These are phyloP conservation scores for Fistulifera solaris DNA, from an alignment of 108 stramenopile species.

Conservation along the genomic window DNA sequence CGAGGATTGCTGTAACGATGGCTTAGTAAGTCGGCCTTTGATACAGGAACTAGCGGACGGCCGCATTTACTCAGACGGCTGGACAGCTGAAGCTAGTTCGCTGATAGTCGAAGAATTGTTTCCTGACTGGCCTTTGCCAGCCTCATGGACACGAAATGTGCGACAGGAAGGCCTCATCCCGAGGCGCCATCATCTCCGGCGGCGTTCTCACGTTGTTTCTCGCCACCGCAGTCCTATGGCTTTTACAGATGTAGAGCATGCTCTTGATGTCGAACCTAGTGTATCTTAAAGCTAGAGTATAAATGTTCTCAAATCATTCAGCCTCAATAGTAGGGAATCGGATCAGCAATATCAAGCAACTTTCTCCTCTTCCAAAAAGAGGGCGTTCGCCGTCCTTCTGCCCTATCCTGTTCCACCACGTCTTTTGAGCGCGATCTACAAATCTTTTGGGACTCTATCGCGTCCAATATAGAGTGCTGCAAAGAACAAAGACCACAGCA, in stretches of 20 bases:
- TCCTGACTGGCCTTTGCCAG: slow-evolving; percentile 40
- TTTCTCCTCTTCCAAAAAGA: no score
- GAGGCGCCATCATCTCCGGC: background rate
- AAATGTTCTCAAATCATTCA: no score
- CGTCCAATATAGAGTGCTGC: background rate
- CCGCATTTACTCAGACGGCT: slow-evolving; percentile 27
- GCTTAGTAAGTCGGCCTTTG: slow-evolving; percentile 40
- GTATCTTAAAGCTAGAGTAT: no score
- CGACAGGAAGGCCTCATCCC: slow-evolving; percentile 1
- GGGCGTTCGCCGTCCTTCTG: no score
- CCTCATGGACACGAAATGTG: slow-evolving; percentile 52
- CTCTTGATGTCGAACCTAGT: no score
- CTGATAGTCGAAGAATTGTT: slow-evolving; percentile 22
- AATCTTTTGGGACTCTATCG: no score
- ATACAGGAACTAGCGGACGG: slow-evolving; percentile 28
- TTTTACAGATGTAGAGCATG: no score
- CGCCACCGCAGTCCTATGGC: background rate
- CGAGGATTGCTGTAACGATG: slow-evolving; percentile 52
- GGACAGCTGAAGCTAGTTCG: slow-evolving; percentile 37
- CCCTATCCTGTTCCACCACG: no score
- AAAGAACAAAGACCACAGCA: background rate
- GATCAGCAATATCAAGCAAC: no score
- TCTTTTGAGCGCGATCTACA: no score
- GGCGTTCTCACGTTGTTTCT: background rate
- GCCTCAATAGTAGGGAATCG: no score